Evolutionary conservation across 176 grass and related monocot species (phyloP).

Genomic region (Oryza coarctata): DNA sequence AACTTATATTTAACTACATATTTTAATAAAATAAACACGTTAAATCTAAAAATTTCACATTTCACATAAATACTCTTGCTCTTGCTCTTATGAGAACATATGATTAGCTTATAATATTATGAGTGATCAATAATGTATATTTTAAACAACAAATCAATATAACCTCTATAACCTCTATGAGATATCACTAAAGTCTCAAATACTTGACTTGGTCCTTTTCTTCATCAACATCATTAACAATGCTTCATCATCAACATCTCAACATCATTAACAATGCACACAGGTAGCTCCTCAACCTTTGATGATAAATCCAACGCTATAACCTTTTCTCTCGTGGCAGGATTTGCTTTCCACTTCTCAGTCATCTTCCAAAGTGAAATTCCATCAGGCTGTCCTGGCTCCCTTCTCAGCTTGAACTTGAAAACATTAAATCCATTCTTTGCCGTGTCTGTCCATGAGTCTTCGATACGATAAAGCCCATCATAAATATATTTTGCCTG

Average conservation of each 20-base stretch:
- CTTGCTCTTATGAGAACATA: no score
- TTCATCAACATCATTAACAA: constrained; percentile 50
- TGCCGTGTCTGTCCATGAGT: constrained; percentile 48
- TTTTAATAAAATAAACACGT: no score
- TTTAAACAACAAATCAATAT: no score
- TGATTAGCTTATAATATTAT: no score
- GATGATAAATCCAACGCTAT: constrained; percentile 50
- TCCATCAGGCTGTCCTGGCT: constrained; percentile 56
- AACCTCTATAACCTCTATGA: no score
- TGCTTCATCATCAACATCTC: constrained; percentile 54
- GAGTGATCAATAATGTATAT: no score
- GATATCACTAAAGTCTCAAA: constrained; percentile 12
- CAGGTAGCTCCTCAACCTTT: constrained; percentile 46
- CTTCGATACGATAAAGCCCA: constrained; percentile 64
- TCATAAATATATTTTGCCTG: constrained; percentile 68
- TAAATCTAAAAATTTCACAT: no score
- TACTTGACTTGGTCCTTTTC: constrained; percentile 30
- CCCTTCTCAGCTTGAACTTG: constrained; percentile 59
- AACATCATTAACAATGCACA: constrained; percentile 57
- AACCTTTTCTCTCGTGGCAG: constrained; percentile 38
- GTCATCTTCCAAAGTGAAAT: constrained; percentile 69
- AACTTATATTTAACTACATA: no score
- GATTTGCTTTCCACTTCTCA: constrained; percentile 70
- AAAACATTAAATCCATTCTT: constrained; percentile 54
- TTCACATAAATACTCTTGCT: no score